Evolutionary conservation across 768 basidiomycete species (phyloP), one percentile per base, ranked within the genome.

Genomic region (Podaxis sp.): DNA sequence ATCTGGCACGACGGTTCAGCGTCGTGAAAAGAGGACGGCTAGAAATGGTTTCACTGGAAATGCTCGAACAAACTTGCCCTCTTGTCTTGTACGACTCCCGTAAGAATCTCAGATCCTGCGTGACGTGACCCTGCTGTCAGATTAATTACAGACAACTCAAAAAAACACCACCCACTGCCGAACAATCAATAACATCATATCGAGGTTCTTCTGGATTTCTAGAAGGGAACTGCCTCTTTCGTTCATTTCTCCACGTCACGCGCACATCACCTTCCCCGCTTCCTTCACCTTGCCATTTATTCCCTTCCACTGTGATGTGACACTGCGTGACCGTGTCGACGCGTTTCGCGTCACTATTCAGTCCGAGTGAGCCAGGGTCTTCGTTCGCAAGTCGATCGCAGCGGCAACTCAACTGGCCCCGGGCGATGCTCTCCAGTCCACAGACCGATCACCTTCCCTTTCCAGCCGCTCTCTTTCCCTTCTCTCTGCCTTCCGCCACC

Each of bases 151-250:
- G 63, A 52, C 48, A 32, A 59, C 52, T 62, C 52, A 62, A 59
- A 65, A 59, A 59, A 59, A 59, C 52, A 42, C 36, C 56, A 42
- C 61, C 50, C 63, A 62, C 63, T 70, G 50, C 70, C 72, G 70
- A 72, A 71, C 65, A 72, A 66, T 67, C 68, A 65, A 63, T 61
- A 72, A 68, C 64, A 70, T 66, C 63, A 67, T 66, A 66, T 67
- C 64, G 64, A 66, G 61, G 66, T 66, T 66, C 67, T 69, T 73
- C 63, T 62, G 64, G 70, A 65, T 64, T 70, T 74, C 74, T 62
- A 71, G 70, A 74, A 72, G 62, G 62, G 57, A 47, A n/a, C 51
- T 50, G 16, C 61, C 62, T 61, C 25, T 55, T 61, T 61, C 18
- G 52, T 7, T 7, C 57, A 27, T 25, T 51, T 59, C 48, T 59